Evolutionary conservation across 2,329 filamentous ascomycete genomes (phyloP).

Genomic region (Ascomycota sp.): DNA sequence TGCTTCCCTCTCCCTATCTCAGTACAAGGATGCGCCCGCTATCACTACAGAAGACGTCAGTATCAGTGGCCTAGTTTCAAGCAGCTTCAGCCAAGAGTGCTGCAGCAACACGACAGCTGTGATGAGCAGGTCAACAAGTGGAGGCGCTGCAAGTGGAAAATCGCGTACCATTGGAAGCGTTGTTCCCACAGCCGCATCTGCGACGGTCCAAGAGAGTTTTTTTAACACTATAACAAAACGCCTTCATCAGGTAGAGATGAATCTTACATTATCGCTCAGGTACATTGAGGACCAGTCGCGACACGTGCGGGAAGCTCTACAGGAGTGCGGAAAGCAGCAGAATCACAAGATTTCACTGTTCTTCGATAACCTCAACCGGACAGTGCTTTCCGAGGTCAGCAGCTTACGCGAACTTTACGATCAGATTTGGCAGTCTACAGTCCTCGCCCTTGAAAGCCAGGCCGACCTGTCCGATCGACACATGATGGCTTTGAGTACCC

Average conservation of each 20-base stretch:
- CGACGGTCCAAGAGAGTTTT: constrained; percentile 88
- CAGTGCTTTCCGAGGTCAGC: constrained; percentile 60
- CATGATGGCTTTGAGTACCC: constrained; percentile 55
- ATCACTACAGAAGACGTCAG: too few species aligned
- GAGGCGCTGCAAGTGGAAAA: constrained; percentile 6
- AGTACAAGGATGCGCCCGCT: too few species aligned
- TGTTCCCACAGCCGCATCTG: constrained; percentile 21
- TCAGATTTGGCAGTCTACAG: constrained; percentile 87
- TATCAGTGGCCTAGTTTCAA: too few species aligned
- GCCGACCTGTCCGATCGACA: constrained; percentile 66
- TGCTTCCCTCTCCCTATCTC: too few species aligned
- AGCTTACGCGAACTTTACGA: constrained; percentile 72
- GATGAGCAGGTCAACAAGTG: constrained; percentile 1
- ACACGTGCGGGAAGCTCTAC: constrained; percentile 69
- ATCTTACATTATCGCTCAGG: constrained; percentile 75
- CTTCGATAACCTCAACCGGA: constrained; percentile 64
- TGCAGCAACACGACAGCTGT: constrained; percentile 1
- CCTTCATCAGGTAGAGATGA: constrained; percentile 71
- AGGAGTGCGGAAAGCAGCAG: constrained; percentile 70
- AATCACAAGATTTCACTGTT: constrained; percentile 64
- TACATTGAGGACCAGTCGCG: constrained; percentile 94
- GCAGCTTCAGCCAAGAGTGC: neutral
- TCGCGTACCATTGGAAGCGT: constrained; percentile 9
- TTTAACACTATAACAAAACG: constrained; percentile 94
- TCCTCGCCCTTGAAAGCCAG: constrained; percentile 75